A percentile compares a stretch with the other conserved stretches of the same genome.
Conservation (phyloP, 1,284 basidiomycete genomes). For the Athelia psychrophila region DNA sequence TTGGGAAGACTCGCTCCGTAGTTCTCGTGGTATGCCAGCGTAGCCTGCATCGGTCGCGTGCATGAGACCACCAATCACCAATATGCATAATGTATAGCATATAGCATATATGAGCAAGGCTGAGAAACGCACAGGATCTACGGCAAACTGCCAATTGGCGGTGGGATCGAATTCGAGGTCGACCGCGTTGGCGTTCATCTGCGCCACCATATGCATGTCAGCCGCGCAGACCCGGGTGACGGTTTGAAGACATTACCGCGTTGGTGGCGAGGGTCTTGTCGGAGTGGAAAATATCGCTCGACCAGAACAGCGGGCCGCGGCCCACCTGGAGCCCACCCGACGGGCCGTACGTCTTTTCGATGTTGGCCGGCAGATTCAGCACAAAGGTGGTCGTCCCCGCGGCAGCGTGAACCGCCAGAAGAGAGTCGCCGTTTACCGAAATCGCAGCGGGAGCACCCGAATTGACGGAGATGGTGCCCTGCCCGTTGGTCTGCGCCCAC, state of each 20-base stretch:
- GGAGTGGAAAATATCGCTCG: too few relatives aligned
- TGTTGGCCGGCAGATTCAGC: slow-evolving; percentile 45
- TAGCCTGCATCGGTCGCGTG: slow-evolving; percentile 15
- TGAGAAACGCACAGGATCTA: slow-evolving; percentile 34
- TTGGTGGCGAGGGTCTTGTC: slow-evolving; percentile 34
- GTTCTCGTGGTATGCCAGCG: slow-evolving; percentile 22
- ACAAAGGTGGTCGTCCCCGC: slow-evolving; percentile 45
- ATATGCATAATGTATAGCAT: too few relatives aligned
- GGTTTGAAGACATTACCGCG: slow-evolving; percentile 41
- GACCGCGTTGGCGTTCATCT: slow-evolving; percentile 26
- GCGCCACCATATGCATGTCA: background rate
- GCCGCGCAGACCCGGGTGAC: slow-evolving; percentile 36
- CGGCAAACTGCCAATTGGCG: slow-evolving; percentile 50
- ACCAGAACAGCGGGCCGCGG: too few relatives aligned
- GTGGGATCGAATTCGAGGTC: slow-evolving; percentile 53
- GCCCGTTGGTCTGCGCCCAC: slow-evolving; percentile 38
- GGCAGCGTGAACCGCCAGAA: slow-evolving; percentile 40
- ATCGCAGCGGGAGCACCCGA: slow-evolving; percentile 32
- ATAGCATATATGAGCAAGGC: too few relatives aligned
- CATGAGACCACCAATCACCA: too few relatives aligned
- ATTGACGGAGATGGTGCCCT: slow-evolving; percentile 48
- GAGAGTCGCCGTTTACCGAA: slow-evolving; percentile 35
- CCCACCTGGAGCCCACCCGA: too few relatives aligned
- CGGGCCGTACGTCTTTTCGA: slow-evolving; percentile 19
- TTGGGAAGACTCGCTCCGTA: slow-evolving; percentile 38